Evolutionary conservation across 805 yeast species (phyloP).

Genomic region (Candida saitoana): DNA sequence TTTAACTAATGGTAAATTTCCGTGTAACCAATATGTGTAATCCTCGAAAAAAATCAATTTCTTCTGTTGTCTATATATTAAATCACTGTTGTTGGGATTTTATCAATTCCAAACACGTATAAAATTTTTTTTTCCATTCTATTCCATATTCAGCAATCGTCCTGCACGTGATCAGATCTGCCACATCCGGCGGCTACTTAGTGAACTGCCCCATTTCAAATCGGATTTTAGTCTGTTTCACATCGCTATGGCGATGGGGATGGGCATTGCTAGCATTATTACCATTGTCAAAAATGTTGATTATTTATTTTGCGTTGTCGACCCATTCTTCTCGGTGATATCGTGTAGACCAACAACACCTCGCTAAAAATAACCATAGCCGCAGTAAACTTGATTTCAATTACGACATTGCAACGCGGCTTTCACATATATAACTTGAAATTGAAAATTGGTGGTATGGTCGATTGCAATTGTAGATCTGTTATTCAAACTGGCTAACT

Average conservation of each 20-base stretch:
- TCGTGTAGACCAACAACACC: background rate
- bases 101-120: background rate
- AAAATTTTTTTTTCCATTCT: background rate
- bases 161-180: background rate
- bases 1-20: background rate
- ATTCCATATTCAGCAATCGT: background rate
- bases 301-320: no score
- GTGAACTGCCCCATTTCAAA: background rate
- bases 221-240: background rate
- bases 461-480: no score
- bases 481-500: no score
- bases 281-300: no score
- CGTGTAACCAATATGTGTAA: background rate
- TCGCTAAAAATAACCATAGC: background rate
- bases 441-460: no score
- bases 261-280: background rate
- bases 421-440: no score
- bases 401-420: background rate
- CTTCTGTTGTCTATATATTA: background rate
- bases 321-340: background rate
- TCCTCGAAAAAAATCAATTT: background rate
- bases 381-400: background rate
- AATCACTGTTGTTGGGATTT: background rate
- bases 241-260: background rate
- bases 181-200: background rate